A percentile compares a stretch with the other conserved stretches of the same genome.
Evolutionary conservation across 2,329 filamentous ascomycete species (phyloP).

Genomic region (Ramularia endophylla): DNA sequence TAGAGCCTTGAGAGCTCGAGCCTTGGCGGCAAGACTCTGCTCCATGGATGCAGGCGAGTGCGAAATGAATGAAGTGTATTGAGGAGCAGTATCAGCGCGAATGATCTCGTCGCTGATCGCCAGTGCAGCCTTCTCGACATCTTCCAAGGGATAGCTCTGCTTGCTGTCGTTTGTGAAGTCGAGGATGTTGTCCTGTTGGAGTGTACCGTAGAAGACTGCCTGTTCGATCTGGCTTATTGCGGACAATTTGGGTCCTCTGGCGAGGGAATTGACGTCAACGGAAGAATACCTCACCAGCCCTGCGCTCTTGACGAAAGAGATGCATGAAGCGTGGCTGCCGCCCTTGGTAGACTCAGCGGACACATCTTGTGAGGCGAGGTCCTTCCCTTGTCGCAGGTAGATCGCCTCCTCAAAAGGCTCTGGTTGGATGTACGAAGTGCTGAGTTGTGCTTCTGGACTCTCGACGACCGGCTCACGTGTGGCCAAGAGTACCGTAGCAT

Average conservation of each 20-base stretch:
- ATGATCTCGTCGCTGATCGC: constrained; percentile 77
- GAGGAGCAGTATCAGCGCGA: constrained; percentile 58
- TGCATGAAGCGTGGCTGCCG: constrained; percentile 29
- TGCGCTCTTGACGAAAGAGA: constrained; percentile 52
- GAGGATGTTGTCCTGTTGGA: constrained; percentile 71
- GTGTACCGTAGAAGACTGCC: constrained; percentile 84
- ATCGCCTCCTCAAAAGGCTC: constrained; percentile 80
- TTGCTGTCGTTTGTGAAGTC: constrained; percentile 67
- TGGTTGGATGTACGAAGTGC: constrained; percentile 57
- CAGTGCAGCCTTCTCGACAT: constrained; percentile 71
- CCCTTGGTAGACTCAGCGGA: constrained; percentile 42
- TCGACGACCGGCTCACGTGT: constrained; percentile 57
- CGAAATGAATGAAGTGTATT: constrained; percentile 65
- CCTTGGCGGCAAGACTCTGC: constrained; percentile 68
- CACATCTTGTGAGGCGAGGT: constrained; percentile 46
- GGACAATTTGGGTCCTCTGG: constrained; percentile 54
- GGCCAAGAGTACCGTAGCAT: constrained; percentile 71
- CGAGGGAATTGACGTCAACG: constrained; percentile 51
- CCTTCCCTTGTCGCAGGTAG: constrained; percentile 58
- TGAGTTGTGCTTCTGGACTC: constrained; percentile 66
- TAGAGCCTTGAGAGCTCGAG: constrained; percentile 67
- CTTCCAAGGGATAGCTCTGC: constrained; percentile 56
- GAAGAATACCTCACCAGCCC: constrained; percentile 52
- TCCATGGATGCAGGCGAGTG: constrained; percentile 67
- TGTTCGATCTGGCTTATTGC: constrained; percentile 89